Conservation (phyloP, 2,329 filamentous ascomycete species). For the Alternaria atra region DNA sequence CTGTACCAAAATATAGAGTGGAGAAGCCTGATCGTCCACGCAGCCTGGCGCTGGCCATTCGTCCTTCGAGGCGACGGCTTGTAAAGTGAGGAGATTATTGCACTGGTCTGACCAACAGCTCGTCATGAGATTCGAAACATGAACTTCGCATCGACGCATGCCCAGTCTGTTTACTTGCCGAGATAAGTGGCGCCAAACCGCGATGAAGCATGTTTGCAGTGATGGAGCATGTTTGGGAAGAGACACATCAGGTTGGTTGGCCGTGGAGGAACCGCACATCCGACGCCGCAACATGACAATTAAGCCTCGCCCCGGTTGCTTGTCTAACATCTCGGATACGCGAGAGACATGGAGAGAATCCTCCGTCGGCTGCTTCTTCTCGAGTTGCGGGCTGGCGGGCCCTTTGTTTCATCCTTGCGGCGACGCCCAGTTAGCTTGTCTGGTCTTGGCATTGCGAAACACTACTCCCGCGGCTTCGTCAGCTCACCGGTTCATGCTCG, state of each 20-base stretch:
- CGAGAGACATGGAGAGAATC: conserved; percentile 8
- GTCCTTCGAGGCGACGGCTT: neutral
- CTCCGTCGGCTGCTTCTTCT: conserved; percentile 11
- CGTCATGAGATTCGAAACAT: conserved; percentile 17
- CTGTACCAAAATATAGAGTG: neutral
- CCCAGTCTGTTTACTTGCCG: conserved; percentile 15
- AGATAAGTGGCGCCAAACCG: conserved; percentile 12
- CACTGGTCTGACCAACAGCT: neutral
- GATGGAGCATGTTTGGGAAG: conserved; percentile 15
- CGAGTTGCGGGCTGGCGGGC: conserved; percentile 18
- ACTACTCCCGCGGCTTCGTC: conserved; percentile 27
- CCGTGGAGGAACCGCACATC: conserved; percentile 5
- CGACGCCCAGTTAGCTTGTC: conserved; percentile 24
- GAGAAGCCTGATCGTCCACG: conserved; percentile 1
- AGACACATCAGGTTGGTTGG: conserved; percentile 10
- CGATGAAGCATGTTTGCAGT: conserved; percentile 12
- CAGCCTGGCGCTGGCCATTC: neutral
- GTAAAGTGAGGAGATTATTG: neutral
- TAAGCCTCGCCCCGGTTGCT: conserved; percentile 41
- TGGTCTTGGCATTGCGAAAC: conserved; percentile 40
- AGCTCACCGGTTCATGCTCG: conserved; percentile 27
- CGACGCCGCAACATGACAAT: conserved; percentile 16
- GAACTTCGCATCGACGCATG: neutral
- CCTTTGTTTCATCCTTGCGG: conserved; percentile 30
- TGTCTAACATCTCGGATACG: conserved; percentile 32